Conservation (phyloP, 352 stramenopile genomes). For the Pythium brassicae region DNA sequence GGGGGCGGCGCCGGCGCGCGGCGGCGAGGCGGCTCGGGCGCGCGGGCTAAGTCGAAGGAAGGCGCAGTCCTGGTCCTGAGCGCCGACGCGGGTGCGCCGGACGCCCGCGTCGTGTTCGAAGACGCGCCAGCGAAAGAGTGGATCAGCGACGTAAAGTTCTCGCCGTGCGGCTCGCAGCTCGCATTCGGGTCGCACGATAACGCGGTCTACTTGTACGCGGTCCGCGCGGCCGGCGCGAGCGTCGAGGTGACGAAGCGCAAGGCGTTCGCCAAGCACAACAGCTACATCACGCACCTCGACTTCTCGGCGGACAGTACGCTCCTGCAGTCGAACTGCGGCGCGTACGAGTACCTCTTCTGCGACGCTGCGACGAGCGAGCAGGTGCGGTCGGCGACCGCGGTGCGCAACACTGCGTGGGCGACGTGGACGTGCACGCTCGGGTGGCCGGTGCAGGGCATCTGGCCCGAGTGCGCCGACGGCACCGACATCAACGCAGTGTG, state of each 20-base stretch:
- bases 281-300: conserved; percentile 82
- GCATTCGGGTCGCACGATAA: conserved; percentile 76
- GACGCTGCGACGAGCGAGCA: conserved; percentile 76
- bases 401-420: conserved; percentile 82
- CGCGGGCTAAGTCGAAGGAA: conserved; percentile 33
- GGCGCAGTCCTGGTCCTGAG: conserved; percentile 41
- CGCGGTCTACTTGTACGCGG: conserved; percentile 57
- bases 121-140: conserved; percentile 63
- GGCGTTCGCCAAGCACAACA: conserved; percentile 78
- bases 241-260: conserved; percentile 51
- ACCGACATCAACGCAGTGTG: conserved; percentile 83
- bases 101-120: conserved; percentile 40
- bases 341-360: conserved; percentile 90
- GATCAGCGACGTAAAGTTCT: conserved; percentile 81
- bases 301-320: conserved; percentile 69
- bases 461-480: conserved; percentile 72
- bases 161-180: conserved; percentile 35
- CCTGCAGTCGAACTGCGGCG: conserved; percentile 78
- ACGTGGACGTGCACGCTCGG: conserved; percentile 88
- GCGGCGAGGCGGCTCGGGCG: conserved; percentile 23
- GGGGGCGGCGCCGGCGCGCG: conserved; percentile 55
- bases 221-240: conserved; percentile 9
- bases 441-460: conserved; percentile 92
- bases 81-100: conserved; percentile 3
- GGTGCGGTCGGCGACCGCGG: conserved; percentile 70